phyloP scores from a whole-genome alignment of 345 rosid genomes.

The Geranium rotundifolium region DNA sequence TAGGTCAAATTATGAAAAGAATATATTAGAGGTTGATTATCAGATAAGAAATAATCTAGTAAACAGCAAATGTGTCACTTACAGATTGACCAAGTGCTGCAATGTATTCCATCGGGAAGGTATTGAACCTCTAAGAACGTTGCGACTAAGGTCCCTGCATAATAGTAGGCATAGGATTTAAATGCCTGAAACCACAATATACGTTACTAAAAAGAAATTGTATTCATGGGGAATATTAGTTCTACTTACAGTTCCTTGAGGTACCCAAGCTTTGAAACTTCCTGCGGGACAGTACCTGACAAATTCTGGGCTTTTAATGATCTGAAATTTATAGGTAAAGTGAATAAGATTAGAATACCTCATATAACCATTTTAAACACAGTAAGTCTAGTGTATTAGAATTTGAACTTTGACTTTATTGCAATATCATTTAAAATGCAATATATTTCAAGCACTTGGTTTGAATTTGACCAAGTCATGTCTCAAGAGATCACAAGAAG shows the following conservation, averaged over 20 bases:
- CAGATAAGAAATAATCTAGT: too few species aligned
- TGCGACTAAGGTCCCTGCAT: slow-evolving; percentile 77
- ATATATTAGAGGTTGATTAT: neutral
- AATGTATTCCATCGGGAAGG: slow-evolving; percentile 70
- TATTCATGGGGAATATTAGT: neutral
- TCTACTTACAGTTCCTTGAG: slow-evolving; percentile 55
- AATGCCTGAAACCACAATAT: neutral
- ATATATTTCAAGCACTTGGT: too few species aligned
- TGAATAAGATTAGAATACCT: neutral
- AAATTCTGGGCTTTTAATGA: slow-evolving; percentile 53
- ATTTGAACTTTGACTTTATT: too few species aligned
- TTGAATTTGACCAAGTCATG: too few species aligned
- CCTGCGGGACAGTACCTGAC: slow-evolving; percentile 57
- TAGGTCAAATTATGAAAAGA: slow-evolving; percentile 8
- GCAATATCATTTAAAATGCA: too few species aligned
- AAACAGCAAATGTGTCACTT: slow-evolving; percentile 9
- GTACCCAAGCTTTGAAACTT: slow-evolving; percentile 56
- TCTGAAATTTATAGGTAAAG: slow-evolving; percentile 23
- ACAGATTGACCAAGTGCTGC: slow-evolving; percentile 62
- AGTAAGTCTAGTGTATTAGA: too few species aligned
- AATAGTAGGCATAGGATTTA: neutral
- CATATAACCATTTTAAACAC: too few species aligned
- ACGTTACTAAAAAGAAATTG: neutral
- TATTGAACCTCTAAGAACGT: slow-evolving; percentile 54
- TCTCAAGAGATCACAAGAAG: too few species aligned